phyloP scores from a whole-genome alignment of 345 rosid genomes.

The Aquilaria yunnanensis region DNA sequence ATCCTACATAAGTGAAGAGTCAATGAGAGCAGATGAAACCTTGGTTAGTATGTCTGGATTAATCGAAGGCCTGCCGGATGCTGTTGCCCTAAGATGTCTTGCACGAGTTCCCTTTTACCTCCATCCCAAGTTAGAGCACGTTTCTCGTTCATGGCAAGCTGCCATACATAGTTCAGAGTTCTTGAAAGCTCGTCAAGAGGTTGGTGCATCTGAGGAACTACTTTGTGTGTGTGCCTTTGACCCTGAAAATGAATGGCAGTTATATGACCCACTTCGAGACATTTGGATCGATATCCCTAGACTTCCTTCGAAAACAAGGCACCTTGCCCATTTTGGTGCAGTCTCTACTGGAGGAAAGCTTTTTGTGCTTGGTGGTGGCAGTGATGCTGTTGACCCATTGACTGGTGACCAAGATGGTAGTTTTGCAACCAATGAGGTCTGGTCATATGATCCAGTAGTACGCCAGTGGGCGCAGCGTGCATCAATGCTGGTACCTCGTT shows the following conservation, averaged over 20 bases:
- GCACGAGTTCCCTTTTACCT: slow-evolving; percentile 74
- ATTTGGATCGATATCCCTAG: slow-evolving; percentile 89
- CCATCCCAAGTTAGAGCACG: slow-evolving; percentile 79
- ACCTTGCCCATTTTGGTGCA: slow-evolving; percentile 78
- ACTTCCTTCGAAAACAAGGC: slow-evolving; percentile 81
- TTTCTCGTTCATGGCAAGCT: slow-evolving; percentile 89
- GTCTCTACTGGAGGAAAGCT: slow-evolving; percentile 62
- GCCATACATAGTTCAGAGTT: slow-evolving; percentile 71
- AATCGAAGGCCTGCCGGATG: slow-evolving; percentile 90
- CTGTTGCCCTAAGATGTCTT: slow-evolving; percentile 89
- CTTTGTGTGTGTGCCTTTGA: slow-evolving; percentile 86
- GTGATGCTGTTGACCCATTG: slow-evolving; percentile 85
- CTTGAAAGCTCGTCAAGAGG: slow-evolving; percentile 66
- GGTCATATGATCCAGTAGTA: slow-evolving; percentile 81
- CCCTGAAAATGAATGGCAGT: slow-evolving; percentile 95
- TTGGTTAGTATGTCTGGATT: slow-evolving; percentile 69
- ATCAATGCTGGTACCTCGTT: slow-evolving; percentile 87
- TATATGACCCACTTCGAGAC: slow-evolving; percentile 73
- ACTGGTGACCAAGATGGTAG: slow-evolving; percentile 97
- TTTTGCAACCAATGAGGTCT: slow-evolving; percentile 87
- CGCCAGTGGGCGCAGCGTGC: slow-evolving; percentile 64
- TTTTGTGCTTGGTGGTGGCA: slow-evolving; percentile 92
- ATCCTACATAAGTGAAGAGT: slow-evolving; percentile 13
- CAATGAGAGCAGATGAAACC: slow-evolving; percentile 29
- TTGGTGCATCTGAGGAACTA: slow-evolving; percentile 60